Conservation (phyloP, 495 filamentous ascomycete species). For the Cercophora scortea region DNA sequence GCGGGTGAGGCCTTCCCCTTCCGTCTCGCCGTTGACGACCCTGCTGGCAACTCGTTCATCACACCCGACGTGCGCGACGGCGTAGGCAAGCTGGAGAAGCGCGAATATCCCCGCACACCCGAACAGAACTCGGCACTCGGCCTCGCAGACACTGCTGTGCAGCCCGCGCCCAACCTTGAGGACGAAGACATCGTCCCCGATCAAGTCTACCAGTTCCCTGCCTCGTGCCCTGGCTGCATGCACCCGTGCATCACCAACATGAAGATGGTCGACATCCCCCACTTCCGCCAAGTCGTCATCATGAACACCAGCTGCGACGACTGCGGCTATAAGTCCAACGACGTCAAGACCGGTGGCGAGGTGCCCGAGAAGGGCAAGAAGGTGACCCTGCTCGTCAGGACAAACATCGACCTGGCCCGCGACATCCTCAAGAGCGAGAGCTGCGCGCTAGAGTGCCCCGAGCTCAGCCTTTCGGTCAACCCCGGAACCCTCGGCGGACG, state of each 20-base stretch:
- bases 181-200: slow-evolving; percentile 78
- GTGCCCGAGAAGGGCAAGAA: slow-evolving; percentile 80
- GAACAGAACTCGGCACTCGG: slow-evolving; percentile 81
- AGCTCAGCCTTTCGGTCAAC: slow-evolving; percentile 75
- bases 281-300: slow-evolving; percentile 91
- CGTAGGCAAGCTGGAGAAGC: slow-evolving; percentile 73
- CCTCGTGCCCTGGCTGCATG: slow-evolving; percentile 83
- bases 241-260: slow-evolving; percentile 78
- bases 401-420: slow-evolving; percentile 67
- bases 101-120: slow-evolving; percentile 70
- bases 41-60: slow-evolving; percentile 95
- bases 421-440: slow-evolving; percentile 97
- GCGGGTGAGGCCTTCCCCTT: slow-evolving; percentile 76
- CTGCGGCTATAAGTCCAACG: slow-evolving; percentile 91
- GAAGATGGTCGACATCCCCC: slow-evolving; percentile 92
- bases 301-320: slow-evolving; percentile 82
- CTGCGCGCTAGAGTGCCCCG: slow-evolving; percentile 73
- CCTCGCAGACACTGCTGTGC: slow-evolving; percentile 38
- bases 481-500: slow-evolving; percentile 92
- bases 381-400: slow-evolving; percentile 70
- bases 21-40: slow-evolving; percentile 76
- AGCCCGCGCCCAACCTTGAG: slow-evolving; percentile 26
- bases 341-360: slow-evolving; percentile 93
- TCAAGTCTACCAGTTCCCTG: slow-evolving; percentile 82
- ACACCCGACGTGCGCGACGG: slow-evolving; percentile 70